Evolutionary conservation across 108 stramenopile genomes (phyloP), one percentile per base, ranked within the genome.

Genomic region (Nitzschia sp.): DNA sequence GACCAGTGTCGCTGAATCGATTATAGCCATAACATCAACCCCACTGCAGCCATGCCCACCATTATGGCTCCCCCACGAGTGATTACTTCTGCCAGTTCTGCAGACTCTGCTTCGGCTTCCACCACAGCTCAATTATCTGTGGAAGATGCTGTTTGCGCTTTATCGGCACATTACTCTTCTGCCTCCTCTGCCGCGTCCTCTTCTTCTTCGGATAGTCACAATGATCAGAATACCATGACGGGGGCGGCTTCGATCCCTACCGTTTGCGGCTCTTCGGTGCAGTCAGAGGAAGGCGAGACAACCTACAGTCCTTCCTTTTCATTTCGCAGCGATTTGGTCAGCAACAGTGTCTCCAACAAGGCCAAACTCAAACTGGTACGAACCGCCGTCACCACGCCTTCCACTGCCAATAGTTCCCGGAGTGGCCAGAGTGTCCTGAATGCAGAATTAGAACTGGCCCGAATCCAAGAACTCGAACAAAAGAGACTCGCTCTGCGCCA

Each of bases 401-500:
- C 61, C 19, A 62, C 42, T 45, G 38, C 38, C 29, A 15, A 45
- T 1, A 34, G 3, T 46, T 23, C 61, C 24, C 27, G 30, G 9
- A 57, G 28, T 57, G 30, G 42, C n/a, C 42, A 42, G 5, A 21
- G 4, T 9, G 30, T 19, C n/a, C 42, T 36, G 5, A 21, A 4
- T 9, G 13, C 38, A 6, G 61, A 42, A 26, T 19, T 23, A 5
- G 61, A 62, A 13, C 27, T 62, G 4, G 9, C 36, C 1, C 19
- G 61, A 62, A 25, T 62, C 9, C 61, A 46, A 24, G 25, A 77
- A 65, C 36, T 77, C n/a, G 76, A 77, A 55, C 70, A 58, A n/a
- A 82, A 77, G 54, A 56, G 69, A 25, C 32, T 73, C 15, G 81
- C 48, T 9, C 68, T 82, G 9, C 38, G 71, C 1, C 32, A 77